Conservation (phyloP, 768 basidiomycete species). For the Lenzites betulinus region DNA sequence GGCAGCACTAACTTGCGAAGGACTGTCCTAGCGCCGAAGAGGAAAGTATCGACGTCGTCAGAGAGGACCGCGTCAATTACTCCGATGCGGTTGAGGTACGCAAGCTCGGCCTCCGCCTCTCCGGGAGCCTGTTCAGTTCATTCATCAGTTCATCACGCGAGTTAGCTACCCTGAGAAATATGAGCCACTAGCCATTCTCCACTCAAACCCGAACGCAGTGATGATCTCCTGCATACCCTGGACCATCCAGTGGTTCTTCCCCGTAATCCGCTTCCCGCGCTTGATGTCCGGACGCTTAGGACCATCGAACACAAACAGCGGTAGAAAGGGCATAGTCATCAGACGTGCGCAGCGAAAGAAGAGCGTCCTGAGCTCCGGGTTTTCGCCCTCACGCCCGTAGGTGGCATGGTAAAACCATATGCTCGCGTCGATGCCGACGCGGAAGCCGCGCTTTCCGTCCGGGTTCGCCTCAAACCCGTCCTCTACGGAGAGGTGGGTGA, state of each 20-base stretch:
- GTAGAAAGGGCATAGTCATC: constrained; percentile 76
- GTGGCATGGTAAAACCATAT: constrained; percentile 82
- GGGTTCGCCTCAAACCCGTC: constrained; percentile 76
- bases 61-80: constrained; percentile 87
- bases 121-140: constrained; percentile 67
- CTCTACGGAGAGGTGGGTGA: constrained; percentile 72
- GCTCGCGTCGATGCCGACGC: constrained; percentile 85
- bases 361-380: constrained; percentile 80
- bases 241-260: constrained; percentile 62
- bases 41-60: constrained; percentile 91
- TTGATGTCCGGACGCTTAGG: constrained; percentile 82
- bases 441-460: constrained; percentile 66
- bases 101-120: constrained; percentile 94
- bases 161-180: constrained; percentile 30
- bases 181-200: constrained; percentile 54
- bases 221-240: constrained; percentile 79
- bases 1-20: constrained; percentile 69
- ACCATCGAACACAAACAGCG: constrained; percentile 92
- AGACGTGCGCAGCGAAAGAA: constrained; percentile 86
- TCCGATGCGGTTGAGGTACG: constrained; percentile 79
- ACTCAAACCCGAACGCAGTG: constrained; percentile 79
- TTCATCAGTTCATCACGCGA: background rate
- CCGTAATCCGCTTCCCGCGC: constrained; percentile 70
- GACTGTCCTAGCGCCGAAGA: constrained; percentile 84
- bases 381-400: constrained; percentile 78